These are phyloP conservation scores for Lunularia cruciata DNA, from an alignment of 225 moss, liverwort and hornwort species.

Conservation along the genomic window DNA sequence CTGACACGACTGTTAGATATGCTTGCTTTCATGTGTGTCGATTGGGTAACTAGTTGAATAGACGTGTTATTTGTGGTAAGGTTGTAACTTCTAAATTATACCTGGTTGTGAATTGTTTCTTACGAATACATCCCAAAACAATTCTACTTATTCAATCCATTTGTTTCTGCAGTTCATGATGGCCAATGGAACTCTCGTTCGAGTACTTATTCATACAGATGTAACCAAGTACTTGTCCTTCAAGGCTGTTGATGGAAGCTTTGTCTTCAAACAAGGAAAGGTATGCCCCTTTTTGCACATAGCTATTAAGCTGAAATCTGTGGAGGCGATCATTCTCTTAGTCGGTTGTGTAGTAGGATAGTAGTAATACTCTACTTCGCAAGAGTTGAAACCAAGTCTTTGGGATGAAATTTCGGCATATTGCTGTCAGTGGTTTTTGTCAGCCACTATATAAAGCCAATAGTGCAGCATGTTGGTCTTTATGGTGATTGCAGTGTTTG, in stretches of 20 bases:
- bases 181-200: conserved; percentile 93
- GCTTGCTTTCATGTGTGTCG: not conserved
- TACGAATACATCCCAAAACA: not conserved
- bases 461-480: no score
- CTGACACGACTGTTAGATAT: not conserved
- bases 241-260: conserved; percentile 97
- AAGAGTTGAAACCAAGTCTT: no score
- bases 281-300: conserved; percentile 22
- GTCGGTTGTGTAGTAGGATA: no score
- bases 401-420: no score
- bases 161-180: conserved; percentile 75
- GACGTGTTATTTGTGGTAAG: no score
- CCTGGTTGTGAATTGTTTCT: not conserved
- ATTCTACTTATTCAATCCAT: not conserved
- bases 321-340: no score
- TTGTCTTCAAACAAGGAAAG: conserved; percentile 97
- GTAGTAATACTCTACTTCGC: no score
- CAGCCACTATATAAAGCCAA: no score
- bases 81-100: no score
- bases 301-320: no score
- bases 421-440: no score
- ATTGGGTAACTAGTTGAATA: not conserved
- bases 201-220: conserved; percentile 94
- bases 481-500: no score
- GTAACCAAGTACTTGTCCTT: conserved; percentile 89